phyloP scores from a whole-genome alignment of 2,329 filamentous ascomycete genomes.

The Periconia sp. region DNA sequence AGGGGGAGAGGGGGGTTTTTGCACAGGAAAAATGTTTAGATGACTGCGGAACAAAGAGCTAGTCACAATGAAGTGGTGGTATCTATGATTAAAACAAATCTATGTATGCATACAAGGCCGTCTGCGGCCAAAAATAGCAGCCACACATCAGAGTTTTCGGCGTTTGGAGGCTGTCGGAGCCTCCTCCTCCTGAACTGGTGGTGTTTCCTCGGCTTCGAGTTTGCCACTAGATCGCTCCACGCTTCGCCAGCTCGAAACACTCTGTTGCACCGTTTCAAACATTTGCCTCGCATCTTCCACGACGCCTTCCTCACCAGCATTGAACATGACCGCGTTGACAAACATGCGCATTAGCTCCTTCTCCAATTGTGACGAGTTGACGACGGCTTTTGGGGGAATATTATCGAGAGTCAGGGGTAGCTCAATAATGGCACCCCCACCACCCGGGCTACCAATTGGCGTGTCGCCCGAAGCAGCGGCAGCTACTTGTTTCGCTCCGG shows the following conservation, averaged over 20 bases:
- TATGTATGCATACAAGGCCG: too few species aligned
- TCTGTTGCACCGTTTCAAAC: conserved; percentile 84
- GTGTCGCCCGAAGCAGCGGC: conserved; percentile 58
- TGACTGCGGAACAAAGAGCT: too few species aligned
- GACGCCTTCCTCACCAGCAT: conserved; percentile 86
- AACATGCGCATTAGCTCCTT: conserved; percentile 96
- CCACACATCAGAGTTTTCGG: conserved; percentile 31
- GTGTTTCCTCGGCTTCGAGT: conserved; percentile 39
- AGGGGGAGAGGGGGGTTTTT: too few species aligned
- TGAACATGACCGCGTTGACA: conserved; percentile 98
- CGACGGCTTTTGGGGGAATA: conserved; percentile 84
- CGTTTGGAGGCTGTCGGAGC: conserved; percentile 29
- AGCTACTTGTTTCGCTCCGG: conserved; percentile 64
- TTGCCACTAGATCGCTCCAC: conserved; percentile 60
- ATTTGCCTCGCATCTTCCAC: conserved; percentile 88
- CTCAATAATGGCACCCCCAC: conserved; percentile 51
- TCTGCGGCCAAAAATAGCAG: too few species aligned
- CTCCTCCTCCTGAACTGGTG: conserved; percentile 32
- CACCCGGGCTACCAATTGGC: conserved; percentile 66
- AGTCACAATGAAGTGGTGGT: too few species aligned
- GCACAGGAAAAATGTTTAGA: too few species aligned
- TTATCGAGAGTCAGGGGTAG: conserved; percentile 76
- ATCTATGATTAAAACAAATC: too few species aligned
- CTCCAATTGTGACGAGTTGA: conserved; percentile 91
- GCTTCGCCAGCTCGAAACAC: conserved; percentile 76